Base-by-base conservation (phyloP, 2,329 filamentous ascomycete genomes). In the Knufia petricola region DNA sequence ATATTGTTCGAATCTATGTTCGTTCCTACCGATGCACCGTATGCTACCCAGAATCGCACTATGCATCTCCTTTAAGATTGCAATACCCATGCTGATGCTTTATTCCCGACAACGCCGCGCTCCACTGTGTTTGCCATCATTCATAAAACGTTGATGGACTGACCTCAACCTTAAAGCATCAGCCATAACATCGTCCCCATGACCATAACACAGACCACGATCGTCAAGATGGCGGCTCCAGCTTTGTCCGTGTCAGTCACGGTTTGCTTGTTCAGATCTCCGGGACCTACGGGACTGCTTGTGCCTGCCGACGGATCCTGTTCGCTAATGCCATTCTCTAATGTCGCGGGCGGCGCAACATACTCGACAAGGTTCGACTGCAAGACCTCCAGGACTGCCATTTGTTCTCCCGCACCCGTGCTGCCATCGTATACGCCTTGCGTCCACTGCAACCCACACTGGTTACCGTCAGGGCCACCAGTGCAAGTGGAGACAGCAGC, bases 401-500 rank as follows among this genome's bases (percentile, higher is more conserved):
- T 67, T 50, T 69, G 66, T 48, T 67, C 59, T 7, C 66, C 66
- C 4, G 69, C 63, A 26, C 67, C 66, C 15, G 59, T 55, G 7
- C 55, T 62, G 2, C 64, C 62, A 30, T 67, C 65, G 59, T 62
- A 68, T 39, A 59, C 46, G 0, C 60, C 58, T 31, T 19, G 17
- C 1, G 60, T 64, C 69, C 69, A 72, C 47, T 64, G 63, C 40
- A 67, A 46, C 2, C 69, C 69, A 43, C 70, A 73, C 0, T 60
- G 61, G 4, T 66, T 65, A 20, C 71, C 66, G 23, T 73, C 61
- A 1, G 54, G 51, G 23, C 70, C 73, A 17, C 73, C 76, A 1
- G 65, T 68, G 58, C 78, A 81, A 7, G 71, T 70, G 39, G 67
- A 62, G 1, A 76, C 78, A 2, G 78, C 78, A 1, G 73, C 75